phyloP scores from a whole-genome alignment of 2,329 filamentous ascomycete species.

The Fusarium austroafricanum region DNA sequence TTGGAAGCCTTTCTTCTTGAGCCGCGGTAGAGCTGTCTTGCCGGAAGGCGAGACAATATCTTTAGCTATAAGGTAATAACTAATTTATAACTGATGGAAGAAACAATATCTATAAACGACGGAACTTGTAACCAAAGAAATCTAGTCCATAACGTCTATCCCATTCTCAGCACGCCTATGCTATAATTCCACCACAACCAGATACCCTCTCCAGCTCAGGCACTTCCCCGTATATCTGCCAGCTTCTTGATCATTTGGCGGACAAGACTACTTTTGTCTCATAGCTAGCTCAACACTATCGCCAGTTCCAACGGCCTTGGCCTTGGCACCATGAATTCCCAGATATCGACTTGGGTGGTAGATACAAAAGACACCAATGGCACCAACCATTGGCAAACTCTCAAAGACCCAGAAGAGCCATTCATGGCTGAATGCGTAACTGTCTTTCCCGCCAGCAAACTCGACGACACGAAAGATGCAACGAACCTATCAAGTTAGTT shows the following conservation, averaged over 20 bases:
- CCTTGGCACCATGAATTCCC: conserved; percentile 24
- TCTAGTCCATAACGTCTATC: no score
- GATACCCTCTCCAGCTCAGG: no score
- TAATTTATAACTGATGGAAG: background rate
- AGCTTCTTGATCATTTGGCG: background rate
- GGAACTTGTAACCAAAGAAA: background rate
- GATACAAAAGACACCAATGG: conserved; percentile 61
- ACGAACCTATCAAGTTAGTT: conserved; percentile 52
- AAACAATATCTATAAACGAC: background rate
- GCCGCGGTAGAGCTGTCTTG: conserved; percentile 22
- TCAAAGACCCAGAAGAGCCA: conserved; percentile 67
- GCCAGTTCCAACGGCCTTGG: conserved; percentile 1
- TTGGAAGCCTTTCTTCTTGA: conserved; percentile 41
- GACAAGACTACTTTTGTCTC: background rate
- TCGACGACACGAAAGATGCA: conserved; percentile 66
- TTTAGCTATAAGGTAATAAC: conserved; percentile 2
- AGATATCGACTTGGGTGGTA: conserved; percentile 61
- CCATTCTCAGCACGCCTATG: background rate
- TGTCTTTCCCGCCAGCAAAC: conserved; percentile 62
- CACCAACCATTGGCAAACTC: conserved; percentile 59
- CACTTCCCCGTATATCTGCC: background rate
- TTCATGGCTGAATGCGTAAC: conserved; percentile 62
- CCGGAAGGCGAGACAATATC: background rate
- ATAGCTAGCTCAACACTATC: conserved; percentile 25
- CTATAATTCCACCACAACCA: no score